These are phyloP conservation scores for Danielia reshetovae DNA, from an alignment of 805 yeast genomes.

Conservation along the genomic window DNA sequence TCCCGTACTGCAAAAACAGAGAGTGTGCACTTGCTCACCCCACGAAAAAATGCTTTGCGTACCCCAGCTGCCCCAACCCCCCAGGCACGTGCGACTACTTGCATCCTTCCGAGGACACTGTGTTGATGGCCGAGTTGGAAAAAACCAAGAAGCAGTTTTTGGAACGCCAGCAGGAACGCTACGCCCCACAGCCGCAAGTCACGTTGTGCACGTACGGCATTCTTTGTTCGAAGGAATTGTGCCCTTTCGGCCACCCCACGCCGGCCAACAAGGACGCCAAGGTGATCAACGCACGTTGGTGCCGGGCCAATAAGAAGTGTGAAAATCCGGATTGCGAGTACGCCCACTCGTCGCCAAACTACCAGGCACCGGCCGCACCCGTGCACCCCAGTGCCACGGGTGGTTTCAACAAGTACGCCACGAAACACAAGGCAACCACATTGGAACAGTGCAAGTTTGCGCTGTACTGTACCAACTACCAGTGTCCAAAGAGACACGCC, in stretches of 20 bases:
- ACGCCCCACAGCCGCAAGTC: conserved; percentile 27
- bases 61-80: conserved; percentile 72
- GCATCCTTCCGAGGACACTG: conserved; percentile 84
- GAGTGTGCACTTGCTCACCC: conserved; percentile 81
- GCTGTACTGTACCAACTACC: conserved; percentile 65
- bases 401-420: conserved; percentile 1
- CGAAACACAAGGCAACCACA: conserved; percentile 37
- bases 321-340: conserved; percentile 56
- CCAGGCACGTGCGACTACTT: conserved; percentile 80
- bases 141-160: conserved; percentile 50
- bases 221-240: conserved; percentile 68
- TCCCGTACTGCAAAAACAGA: conserved; percentile 67
- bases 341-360: conserved; percentile 79
- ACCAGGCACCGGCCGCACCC: conserved; percentile 23
- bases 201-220: conserved; percentile 72
- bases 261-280: conserved; percentile 75
- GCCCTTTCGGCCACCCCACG: conserved; percentile 91
- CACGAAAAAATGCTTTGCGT: conserved; percentile 65
- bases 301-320: conserved; percentile 67
- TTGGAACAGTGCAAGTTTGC: conserved; percentile 85
- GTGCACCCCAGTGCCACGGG: conserved; percentile 7
- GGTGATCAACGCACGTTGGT: conserved; percentile 69
- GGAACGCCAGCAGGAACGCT: conserved; percentile 28
- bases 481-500: conserved; percentile 85
- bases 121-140: conserved; percentile 62